Evolutionary conservation across 306 rosid species (phyloP), one percentile per base, ranked within the genome.

Genomic region (Heteromeles arbutifolia): DNA sequence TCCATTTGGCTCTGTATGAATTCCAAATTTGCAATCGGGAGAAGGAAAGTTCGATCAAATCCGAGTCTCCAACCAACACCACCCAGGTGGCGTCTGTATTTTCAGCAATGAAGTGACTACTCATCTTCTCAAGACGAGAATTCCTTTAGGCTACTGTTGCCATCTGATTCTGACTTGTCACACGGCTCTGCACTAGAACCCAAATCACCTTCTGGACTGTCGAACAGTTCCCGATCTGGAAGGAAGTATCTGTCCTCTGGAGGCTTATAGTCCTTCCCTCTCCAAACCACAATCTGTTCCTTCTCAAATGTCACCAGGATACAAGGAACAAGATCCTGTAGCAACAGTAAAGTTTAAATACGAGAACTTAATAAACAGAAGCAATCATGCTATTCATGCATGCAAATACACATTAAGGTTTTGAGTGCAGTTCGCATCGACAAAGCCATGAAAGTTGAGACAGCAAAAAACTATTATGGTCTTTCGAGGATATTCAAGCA

Each of bases 251-350:
- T 87, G 74, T 72, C 77, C 67, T 81, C 85, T 2, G 43, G 63
- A 72, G 91, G 87, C 67, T 77, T 72, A 71, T 86, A 92, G 70
- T 84, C 88, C 59, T 82, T 78, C 44, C 98, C 97, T 79, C 93
- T 87, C 97, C 96, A 95, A 77, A 85, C 82, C 69, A 92, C 97
- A 87, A 90, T 82, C 81, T 92, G 97, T 82, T 90, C 93, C 68
- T 90, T 95, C 8, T 92, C 97, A 82, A 95, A 95, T 6, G 96
- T 90, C 74, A 95, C 97, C 83, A 84, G 90, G 56, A 95, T 79
- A 77, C 98, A 90, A 59, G 97, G 98, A 79, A 92, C 93, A 53
- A 95, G 75, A 74, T 92, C 98, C 97, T 95, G 90, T 83, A 82
- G 69, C 74, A 59, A 73, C 39, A 72, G 21, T 5, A 3, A 45